These are phyloP conservation scores for Apiospora kogelbergensis DNA, from an alignment of 2,329 filamentous ascomycete genomes.

Conservation along the genomic window DNA sequence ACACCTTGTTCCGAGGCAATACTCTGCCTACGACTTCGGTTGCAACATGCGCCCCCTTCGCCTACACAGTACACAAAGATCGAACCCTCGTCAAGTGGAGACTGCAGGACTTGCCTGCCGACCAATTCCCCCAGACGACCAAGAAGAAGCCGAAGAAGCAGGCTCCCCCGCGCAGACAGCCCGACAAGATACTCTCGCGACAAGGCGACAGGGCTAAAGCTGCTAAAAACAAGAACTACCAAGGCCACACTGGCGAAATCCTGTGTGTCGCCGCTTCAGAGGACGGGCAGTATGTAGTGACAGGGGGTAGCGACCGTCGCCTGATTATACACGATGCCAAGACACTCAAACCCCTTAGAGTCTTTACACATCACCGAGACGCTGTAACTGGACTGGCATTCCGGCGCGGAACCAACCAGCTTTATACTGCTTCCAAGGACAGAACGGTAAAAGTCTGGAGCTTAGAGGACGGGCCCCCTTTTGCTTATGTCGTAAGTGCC, in stretches of 20 bases:
- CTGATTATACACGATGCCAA: slow-evolving; percentile 87
- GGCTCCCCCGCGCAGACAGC: slow-evolving; percentile 60
- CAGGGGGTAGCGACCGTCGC: slow-evolving; percentile 80
- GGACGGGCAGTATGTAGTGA: slow-evolving; percentile 88
- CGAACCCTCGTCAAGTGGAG: slow-evolving; percentile 86
- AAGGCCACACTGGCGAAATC: slow-evolving; percentile 79
- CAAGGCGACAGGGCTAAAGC: slow-evolving; percentile 60
- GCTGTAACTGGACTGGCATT: slow-evolving; percentile 84
- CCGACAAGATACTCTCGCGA: slow-evolving; percentile 61
- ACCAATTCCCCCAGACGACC: slow-evolving; percentile 61
- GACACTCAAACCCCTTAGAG: slow-evolving; percentile 73
- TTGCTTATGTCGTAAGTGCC: slow-evolving; percentile 9
- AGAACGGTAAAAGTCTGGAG: slow-evolving; percentile 96
- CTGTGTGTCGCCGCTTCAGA: slow-evolving; percentile 82
- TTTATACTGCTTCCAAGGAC: slow-evolving; percentile 89
- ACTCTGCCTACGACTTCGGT: slow-evolving; percentile 77
- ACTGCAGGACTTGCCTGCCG: slow-evolving; percentile 63
- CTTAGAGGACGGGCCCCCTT: slow-evolving; percentile 90
- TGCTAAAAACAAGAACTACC: slow-evolving; percentile 62
- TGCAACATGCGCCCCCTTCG: slow-evolving; percentile 74
- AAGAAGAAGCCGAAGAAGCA: slow-evolving; percentile 59
- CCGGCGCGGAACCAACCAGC: slow-evolving; percentile 81
- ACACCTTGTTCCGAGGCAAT: slow-evolving; percentile 77
- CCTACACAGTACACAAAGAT: slow-evolving; percentile 89
- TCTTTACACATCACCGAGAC: slow-evolving; percentile 91